A percentile compares a stretch with the other conserved stretches of the same genome.
phyloP scores from a whole-genome alignment of 2,329 filamentous ascomycete genomes.

The Zasmidium angulare region DNA sequence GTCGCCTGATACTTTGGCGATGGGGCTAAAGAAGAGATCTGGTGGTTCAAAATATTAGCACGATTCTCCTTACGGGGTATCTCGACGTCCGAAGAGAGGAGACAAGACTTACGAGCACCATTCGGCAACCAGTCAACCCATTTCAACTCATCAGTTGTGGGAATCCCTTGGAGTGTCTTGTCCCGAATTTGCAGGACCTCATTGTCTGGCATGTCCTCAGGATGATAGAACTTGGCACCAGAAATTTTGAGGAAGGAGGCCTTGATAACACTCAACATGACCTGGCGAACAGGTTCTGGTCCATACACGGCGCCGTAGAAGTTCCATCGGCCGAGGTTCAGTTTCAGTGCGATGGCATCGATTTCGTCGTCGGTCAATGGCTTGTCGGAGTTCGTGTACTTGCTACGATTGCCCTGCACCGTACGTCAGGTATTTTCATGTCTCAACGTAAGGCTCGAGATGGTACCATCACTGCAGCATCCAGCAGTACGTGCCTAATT shows the following conservation, averaged over 20 bases:
- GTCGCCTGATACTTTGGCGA: conserved; percentile 49
- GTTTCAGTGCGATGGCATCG: conserved; percentile 41
- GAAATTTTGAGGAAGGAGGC: conserved; percentile 43
- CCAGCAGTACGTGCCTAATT: conserved; percentile 47
- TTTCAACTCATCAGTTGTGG: conserved; percentile 38
- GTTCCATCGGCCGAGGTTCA: conserved; percentile 50
- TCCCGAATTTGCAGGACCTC: conserved; percentile 30
- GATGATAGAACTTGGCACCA: conserved; percentile 46
- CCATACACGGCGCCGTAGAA: conserved; percentile 51
- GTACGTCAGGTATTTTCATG: neutral
- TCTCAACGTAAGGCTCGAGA: no score
- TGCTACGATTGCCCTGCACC: neutral
- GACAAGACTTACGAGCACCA: neutral
- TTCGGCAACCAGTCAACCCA: conserved; percentile 49
- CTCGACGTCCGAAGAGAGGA: no score
- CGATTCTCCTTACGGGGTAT: no score
- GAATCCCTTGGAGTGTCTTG: conserved; percentile 33
- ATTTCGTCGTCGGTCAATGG: conserved; percentile 43
- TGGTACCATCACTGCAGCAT: conserved; percentile 43
- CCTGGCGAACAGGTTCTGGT: conserved; percentile 30
- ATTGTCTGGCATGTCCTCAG: conserved; percentile 40
- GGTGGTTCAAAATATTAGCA: conserved; percentile 39
- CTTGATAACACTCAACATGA: conserved; percentile 43
- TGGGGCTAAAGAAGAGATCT: conserved; percentile 52
- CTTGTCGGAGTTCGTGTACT: conserved; percentile 17